phyloP scores from a whole-genome alignment of 1,139 yeast genomes.

The Geotrichum phurueaensis region DNA sequence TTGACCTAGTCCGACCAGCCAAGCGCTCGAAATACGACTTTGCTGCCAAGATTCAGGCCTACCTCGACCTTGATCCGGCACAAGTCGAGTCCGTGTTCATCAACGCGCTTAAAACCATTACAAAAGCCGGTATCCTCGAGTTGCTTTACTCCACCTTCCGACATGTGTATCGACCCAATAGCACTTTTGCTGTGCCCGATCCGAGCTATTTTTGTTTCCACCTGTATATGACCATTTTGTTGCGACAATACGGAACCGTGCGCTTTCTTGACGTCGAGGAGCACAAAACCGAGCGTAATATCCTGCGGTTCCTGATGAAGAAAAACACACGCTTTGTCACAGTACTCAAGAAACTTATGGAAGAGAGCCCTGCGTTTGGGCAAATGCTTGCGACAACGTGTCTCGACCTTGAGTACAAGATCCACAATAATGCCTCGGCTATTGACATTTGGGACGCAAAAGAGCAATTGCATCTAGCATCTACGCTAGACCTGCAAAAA shows the following conservation, averaged over 20 bases:
- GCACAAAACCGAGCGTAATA: conserved; percentile 18
- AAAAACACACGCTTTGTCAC: neutral
- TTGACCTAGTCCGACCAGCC: neutral
- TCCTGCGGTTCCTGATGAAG: conserved; percentile 13
- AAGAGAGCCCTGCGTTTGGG: conserved; percentile 14
- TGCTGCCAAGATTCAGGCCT: conserved; percentile 8
- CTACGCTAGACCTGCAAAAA: conserved; percentile 26
- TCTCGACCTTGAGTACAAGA: conserved; percentile 19
- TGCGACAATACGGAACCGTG: conserved; percentile 15
- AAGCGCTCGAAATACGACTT: conserved; percentile 15
- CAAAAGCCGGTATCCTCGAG: conserved; percentile 9
- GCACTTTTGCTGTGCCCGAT: conserved; percentile 1
- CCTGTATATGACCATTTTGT: conserved; percentile 14
- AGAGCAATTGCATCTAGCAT: conserved; percentile 13
- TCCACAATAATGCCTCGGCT: conserved; percentile 6
- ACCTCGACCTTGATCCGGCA: conserved; percentile 7
- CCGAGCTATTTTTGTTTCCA: conserved; percentile 3
- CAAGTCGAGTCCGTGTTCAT: conserved; percentile 2
- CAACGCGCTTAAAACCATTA: conserved; percentile 9
- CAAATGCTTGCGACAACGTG: conserved; percentile 21
- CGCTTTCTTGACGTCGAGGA: conserved; percentile 30
- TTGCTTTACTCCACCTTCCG: conserved; percentile 13
- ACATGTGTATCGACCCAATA: neutral
- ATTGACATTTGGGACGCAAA: conserved; percentile 22
- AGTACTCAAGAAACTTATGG: conserved; percentile 9